phyloP scores from a whole-genome alignment of 1,139 yeast species.

The Geotrichum citri-aurantii region DNA sequence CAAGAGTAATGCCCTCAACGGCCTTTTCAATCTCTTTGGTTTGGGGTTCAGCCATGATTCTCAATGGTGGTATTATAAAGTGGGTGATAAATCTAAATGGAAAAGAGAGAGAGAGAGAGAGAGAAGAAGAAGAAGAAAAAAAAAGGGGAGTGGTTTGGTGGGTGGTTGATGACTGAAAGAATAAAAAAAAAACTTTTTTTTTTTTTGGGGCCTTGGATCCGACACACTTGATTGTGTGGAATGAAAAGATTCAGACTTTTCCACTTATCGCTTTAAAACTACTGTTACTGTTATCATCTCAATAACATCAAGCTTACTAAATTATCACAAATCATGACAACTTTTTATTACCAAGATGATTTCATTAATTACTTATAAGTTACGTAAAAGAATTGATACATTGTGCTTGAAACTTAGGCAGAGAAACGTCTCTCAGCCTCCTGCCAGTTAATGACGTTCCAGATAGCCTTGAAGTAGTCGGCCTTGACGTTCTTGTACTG shows the following conservation, averaged over 20 bases:
- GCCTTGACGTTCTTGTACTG: constrained; percentile 93
- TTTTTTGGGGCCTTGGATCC: neutral
- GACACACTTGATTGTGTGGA: neutral
- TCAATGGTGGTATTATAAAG: neutral
- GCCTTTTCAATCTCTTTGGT: constrained; percentile 19
- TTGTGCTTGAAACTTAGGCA: constrained; percentile 22
- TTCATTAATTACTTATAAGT: neutral
- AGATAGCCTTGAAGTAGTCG: constrained; percentile 92
- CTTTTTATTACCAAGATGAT: neutral
- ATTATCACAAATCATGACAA: neutral
- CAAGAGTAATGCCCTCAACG: constrained; percentile 19
- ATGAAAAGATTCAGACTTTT: neutral
- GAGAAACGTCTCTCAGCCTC: constrained; percentile 73
- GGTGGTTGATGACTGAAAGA: neutral
- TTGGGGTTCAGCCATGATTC: neutral
- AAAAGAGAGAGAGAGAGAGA: neutral
- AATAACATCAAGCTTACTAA: neutral
- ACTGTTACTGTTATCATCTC: no score
- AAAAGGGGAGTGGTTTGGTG: neutral
- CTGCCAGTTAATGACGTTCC: constrained; percentile 96
- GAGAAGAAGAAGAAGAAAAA: neutral
- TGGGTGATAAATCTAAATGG: no score
- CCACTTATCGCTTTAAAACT: neutral
- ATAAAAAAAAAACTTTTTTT: neutral
- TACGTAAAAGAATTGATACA: neutral